Conservation (phyloP, 2,329 filamentous ascomycete genomes). For the Aspergillus quadricinctus region DNA sequence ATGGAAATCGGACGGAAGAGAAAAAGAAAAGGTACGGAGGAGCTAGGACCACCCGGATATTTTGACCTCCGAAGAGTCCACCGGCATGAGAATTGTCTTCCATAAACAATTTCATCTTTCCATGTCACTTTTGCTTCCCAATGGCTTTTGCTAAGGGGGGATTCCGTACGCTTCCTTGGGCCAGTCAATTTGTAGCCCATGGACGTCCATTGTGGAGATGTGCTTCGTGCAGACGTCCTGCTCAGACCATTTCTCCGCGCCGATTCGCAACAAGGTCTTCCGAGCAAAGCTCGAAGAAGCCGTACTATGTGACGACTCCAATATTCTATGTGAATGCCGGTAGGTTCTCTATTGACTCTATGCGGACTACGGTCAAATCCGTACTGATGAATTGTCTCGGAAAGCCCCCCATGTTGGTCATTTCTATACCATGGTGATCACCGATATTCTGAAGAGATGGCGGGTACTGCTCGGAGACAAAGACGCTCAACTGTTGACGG, state of each 20-base stretch:
- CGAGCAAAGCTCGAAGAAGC: conserved; percentile 53
- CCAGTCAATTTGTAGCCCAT: conserved; percentile 21
- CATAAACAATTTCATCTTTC: conserved; percentile 1
- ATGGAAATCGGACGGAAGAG: not conserved
- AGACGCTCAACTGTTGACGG: conserved; percentile 72
- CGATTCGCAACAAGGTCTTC: conserved; percentile 27
- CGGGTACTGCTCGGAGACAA: conserved; percentile 66
- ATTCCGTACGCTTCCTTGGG: conserved; percentile 29
- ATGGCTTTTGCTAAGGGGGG: conserved; percentile 26
- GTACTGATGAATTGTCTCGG: not conserved
- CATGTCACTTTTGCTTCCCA: conserved; percentile 8
- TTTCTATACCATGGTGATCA: conserved; percentile 85
- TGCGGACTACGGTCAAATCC: not conserved
- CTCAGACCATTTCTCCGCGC: conserved; percentile 18
- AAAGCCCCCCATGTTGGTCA: conserved; percentile 90
- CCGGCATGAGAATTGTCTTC: conserved; percentile 12
- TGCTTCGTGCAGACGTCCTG: conserved; percentile 22
- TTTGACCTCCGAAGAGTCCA: conserved; percentile 25
- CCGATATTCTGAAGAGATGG: conserved; percentile 92
- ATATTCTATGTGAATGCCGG: conserved; percentile 99
- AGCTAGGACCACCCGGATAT: conserved; percentile 36
- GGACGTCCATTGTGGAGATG: conserved; percentile 27
- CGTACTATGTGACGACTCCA: conserved; percentile 91
- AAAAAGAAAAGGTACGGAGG: conserved; percentile 22
- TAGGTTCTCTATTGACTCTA: conserved; percentile 28